These are phyloP conservation scores for Halenospora varia DNA, from an alignment of 495 filamentous ascomycete genomes.

Conservation along the genomic window DNA sequence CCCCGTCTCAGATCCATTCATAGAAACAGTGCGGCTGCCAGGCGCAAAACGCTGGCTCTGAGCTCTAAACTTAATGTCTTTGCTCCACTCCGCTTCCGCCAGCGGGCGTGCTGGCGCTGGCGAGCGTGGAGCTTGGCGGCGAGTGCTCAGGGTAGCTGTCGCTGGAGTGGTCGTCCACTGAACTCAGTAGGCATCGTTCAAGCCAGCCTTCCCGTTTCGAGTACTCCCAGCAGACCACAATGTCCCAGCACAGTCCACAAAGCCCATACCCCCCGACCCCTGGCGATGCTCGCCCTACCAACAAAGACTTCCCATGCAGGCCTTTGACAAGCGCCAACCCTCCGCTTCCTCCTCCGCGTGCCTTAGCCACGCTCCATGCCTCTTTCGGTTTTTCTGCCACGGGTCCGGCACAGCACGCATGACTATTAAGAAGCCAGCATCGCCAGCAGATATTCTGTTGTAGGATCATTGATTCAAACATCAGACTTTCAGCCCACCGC, in stretches of 20 bases:
- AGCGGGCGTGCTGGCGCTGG: not conserved
- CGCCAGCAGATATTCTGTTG: conserved; percentile 13
- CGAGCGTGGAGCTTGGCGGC: not conserved
- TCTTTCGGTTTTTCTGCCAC: conserved; percentile 15
- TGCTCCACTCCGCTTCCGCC: not conserved
- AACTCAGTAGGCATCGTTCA: too few relatives aligned
- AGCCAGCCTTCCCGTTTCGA: too few relatives aligned
- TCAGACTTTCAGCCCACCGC: conserved; percentile 6
- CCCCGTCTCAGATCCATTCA: not conserved
- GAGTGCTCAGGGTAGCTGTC: too few relatives aligned
- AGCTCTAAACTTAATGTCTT: too few relatives aligned
- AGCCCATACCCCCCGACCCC: not conserved
- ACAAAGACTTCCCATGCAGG: not conserved
- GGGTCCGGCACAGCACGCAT: conserved; percentile 11
- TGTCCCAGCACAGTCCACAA: not conserved
- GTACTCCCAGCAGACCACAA: too few relatives aligned
- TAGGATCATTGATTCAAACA: conserved; percentile 18
- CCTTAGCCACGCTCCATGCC: conserved; percentile 15
- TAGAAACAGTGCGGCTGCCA: not conserved
- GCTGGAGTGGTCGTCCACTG: too few relatives aligned
- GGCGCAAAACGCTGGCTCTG: too few relatives aligned
- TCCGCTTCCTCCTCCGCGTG: conserved; percentile 3
- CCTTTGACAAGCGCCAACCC: conserved; percentile 4
- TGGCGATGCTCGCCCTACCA: not conserved
- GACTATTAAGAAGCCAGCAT: conserved; percentile 18